Evolutionary conservation across 345 rosid genomes (phyloP).

Genomic region (Populus davidiana): DNA sequence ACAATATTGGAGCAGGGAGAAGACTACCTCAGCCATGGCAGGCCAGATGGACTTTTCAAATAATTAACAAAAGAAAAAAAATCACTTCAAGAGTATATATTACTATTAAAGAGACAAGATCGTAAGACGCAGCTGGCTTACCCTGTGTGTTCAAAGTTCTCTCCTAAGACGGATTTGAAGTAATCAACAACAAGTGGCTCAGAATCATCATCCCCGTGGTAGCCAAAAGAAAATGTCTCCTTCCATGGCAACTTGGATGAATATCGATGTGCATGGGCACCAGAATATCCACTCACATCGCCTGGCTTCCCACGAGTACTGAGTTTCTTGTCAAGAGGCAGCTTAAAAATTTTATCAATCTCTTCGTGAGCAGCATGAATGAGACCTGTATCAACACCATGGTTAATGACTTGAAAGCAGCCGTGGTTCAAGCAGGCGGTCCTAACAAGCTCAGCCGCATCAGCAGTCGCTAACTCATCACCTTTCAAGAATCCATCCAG

Average conservation of each 20-base stretch:
- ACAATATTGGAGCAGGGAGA: neutral
- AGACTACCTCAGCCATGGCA: neutral
- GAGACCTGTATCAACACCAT: constrained; percentile 45
- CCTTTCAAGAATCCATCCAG: constrained; percentile 41
- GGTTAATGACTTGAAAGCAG: constrained; percentile 56
- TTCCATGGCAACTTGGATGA: constrained; percentile 66
- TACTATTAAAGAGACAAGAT: neutral
- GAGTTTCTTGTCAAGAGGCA: constrained; percentile 41
- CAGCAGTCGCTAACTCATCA: constrained; percentile 27
- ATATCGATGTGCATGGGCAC: constrained; percentile 50
- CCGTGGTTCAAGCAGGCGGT: constrained; percentile 54
- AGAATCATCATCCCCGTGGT: constrained; percentile 9
- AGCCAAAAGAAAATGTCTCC: constrained; percentile 51
- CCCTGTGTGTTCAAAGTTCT: constrained; percentile 50
- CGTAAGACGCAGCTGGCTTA: constrained; percentile 10
- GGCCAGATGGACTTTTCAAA: neutral
- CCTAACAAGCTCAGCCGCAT: constrained; percentile 38
- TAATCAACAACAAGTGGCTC: constrained; percentile 32
- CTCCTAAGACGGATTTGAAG: constrained; percentile 43
- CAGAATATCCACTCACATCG: constrained; percentile 40
- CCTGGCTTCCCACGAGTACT: constrained; percentile 35
- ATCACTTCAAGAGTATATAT: neutral
- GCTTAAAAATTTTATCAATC: constrained; percentile 37
- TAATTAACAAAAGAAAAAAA: neutral
- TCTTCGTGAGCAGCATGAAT: constrained; percentile 34